Base-by-base conservation (phyloP, 2,329 filamentous ascomycete genomes). In the Claviceps monticola region DNA sequence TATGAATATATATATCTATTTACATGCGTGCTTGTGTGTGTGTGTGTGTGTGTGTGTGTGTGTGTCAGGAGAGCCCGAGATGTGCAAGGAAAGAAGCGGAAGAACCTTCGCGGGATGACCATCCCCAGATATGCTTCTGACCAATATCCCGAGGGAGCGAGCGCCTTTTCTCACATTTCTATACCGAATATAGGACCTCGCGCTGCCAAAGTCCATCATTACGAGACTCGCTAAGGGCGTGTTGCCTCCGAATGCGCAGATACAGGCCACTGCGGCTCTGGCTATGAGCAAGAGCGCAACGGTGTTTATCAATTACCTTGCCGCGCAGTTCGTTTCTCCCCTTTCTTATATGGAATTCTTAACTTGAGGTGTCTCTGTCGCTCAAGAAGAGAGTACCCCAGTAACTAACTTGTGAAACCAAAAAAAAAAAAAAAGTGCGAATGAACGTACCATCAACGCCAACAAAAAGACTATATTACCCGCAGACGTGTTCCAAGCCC, bases 221-320 rank as follows among this genome's bases (percentile, higher is more conserved):
- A 85, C 84, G 50, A 76, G 86, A 51, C 74, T 93, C 37, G 84
- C 86, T 42, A 91, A 91, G 69, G 84, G 85, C 42, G 85, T 88
- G 5, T 71, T 93, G 5, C 86, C 87, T 1, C 75, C 85, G 5
- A 89, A 89, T 63, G 90, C 86, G 5, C 84, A 88, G 67, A 86
- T 91, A 48, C 86, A 91, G 64, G 86, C 83, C 61, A 88, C 89
- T 69, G 87, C 87, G 43, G 78, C 90, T 51, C 69, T 88, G 49
- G 87, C 86, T 9, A 76, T 93, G 71, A 84, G 80, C 58, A 90
- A 90, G 69, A 86, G 84, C 66, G 84, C 87, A 7, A 90, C 85
- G 1, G 82, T 93, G 0, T 93, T 93, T 62, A 84, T 93, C 59
- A 91, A 80, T 68, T 87, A 90, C 65, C 72, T 93, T 36, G 83